Conservation (phyloP, 495 filamentous ascomycete species). For the Penicilliopsis zonata region DNA sequence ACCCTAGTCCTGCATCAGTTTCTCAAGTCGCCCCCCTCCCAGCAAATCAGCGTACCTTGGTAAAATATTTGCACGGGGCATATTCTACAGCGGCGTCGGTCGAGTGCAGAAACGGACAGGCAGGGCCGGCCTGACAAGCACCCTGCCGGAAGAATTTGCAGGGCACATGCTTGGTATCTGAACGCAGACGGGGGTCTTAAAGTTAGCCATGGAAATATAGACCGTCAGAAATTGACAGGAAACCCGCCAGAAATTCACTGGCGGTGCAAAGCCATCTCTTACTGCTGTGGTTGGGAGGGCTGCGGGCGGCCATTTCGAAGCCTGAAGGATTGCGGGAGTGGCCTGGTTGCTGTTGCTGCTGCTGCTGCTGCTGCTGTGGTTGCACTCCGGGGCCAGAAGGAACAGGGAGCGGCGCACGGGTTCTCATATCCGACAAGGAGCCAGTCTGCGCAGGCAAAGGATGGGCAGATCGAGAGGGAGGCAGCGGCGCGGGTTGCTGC, state of each 20-base stretch:
- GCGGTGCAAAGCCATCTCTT: too few relatives aligned
- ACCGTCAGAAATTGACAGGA: background rate
- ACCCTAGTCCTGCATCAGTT: constrained; percentile 42
- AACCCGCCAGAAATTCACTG: background rate
- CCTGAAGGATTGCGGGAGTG: constrained; percentile 35
- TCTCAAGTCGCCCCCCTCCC: background rate
- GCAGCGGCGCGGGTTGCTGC: constrained; percentile 3
- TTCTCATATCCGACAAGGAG: constrained; percentile 27
- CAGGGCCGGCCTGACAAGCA: constrained; percentile 88
- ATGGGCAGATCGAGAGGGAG: constrained; percentile 10
- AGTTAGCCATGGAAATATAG: constrained; percentile 5
- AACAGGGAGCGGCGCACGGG: constrained; percentile 28
- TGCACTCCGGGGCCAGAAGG: constrained; percentile 18
- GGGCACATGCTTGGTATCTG: constrained; percentile 94
- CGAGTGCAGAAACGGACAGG: constrained; percentile 93
- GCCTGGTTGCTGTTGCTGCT: constrained; percentile 23
- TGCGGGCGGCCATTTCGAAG: constrained; percentile 44
- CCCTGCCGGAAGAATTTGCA: constrained; percentile 99
- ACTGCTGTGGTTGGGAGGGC: constrained; percentile 59
- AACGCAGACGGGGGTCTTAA: constrained; percentile 5
- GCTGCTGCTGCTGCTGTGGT: constrained; percentile 17
- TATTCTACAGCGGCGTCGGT: constrained; percentile 66
- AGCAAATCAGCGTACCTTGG: constrained; percentile 61
- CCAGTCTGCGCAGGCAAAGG: constrained; percentile 10
- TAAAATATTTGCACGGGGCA: constrained; percentile 93